phyloP scores from a whole-genome alignment of 108 stramenopile genomes.

The Cylindrotheca fusiformis region DNA sequence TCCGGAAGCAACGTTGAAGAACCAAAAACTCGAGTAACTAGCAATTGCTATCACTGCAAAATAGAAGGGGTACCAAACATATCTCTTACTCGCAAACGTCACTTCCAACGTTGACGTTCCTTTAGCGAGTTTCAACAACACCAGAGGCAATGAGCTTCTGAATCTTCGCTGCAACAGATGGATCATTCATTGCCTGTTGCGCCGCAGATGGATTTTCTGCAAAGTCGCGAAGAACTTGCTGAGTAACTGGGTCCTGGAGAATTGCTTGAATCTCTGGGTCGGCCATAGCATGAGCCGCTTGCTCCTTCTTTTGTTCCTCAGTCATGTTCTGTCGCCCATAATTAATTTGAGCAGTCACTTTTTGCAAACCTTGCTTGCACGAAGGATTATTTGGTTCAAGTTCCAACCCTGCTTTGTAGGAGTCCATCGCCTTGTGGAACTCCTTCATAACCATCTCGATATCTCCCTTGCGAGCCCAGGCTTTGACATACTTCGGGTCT shows the following conservation, averaged over 20 bases:
- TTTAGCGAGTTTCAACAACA: slow-evolving; percentile 83
- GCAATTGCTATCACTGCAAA: too few species aligned
- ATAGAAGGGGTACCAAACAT: too few species aligned
- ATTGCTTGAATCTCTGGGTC: slow-evolving; percentile 99
- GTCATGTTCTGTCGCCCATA: slow-evolving; percentile 77
- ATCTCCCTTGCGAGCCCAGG: slow-evolving; percentile 98
- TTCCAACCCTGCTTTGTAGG: slow-evolving; percentile 90
- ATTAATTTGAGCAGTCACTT: slow-evolving; percentile 76
- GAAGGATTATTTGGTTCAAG: slow-evolving; percentile 86
- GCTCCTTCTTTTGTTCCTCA: slow-evolving; percentile 89
- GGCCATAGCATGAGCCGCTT: slow-evolving; percentile 97
- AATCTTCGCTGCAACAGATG: slow-evolving; percentile 89
- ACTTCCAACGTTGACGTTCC: too few species aligned
- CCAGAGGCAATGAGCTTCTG: slow-evolving; percentile 98
- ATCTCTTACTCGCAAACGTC: too few species aligned
- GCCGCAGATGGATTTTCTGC: slow-evolving; percentile 91
- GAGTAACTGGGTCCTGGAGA: slow-evolving; percentile 94
- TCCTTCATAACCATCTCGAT: slow-evolving; percentile 97
- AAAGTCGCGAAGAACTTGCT: slow-evolving; percentile 93
- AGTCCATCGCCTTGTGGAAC: slow-evolving; percentile 96
- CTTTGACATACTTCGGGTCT: slow-evolving; percentile 98
- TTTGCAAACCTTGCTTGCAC: slow-evolving; percentile 91
- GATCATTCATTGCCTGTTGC: slow-evolving; percentile 89
- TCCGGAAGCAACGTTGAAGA: too few species aligned
- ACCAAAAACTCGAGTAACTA: too few species aligned